phyloP scores from a whole-genome alignment of 768 basidiomycete genomes.

The Leucosporidium creatinivorum region DNA sequence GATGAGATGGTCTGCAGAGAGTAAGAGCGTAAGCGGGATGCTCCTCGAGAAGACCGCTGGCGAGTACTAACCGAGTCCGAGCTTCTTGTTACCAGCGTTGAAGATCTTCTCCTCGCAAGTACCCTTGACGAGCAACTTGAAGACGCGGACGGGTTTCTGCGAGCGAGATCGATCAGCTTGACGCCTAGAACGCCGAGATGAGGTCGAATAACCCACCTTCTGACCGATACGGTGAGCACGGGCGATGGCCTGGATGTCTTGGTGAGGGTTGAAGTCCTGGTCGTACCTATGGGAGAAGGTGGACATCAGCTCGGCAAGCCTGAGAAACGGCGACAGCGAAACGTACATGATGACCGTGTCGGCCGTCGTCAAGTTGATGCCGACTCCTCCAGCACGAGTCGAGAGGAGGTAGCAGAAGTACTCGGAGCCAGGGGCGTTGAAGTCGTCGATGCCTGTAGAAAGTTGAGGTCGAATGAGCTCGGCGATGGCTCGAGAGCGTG shows the following conservation, averaged over 20 bases:
- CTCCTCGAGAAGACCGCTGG: constrained; percentile 74
- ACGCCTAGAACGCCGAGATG: no score
- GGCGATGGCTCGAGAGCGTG: constrained; percentile 56
- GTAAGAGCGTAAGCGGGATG: not conserved
- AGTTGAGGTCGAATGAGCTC: constrained; percentile 67
- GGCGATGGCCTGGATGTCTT: constrained; percentile 69
- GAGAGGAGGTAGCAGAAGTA: constrained; percentile 80
- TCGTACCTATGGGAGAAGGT: constrained; percentile 56
- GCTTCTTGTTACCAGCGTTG: constrained; percentile 33
- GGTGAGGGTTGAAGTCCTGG: constrained; percentile 98
- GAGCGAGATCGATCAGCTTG: no score
- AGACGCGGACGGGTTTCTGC: constrained; percentile 25
- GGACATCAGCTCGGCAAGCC: no score
- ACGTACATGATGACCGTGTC: constrained; percentile 73
- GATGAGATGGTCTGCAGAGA: constrained; percentile 25
- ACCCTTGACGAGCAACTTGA: constrained; percentile 91
- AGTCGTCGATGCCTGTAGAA: constrained; percentile 82
- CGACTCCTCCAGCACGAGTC: constrained; percentile 72
- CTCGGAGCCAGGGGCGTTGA: constrained; percentile 79
- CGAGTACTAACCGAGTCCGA: constrained; percentile 71
- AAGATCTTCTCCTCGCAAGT: constrained; percentile 52
- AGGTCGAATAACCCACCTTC: constrained; percentile 65
- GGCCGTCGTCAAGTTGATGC: constrained; percentile 78
- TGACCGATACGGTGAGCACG: constrained; percentile 93
- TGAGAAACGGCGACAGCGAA: no score